Evolutionary conservation across 116 monocot species (phyloP), one percentile per base, ranked within the genome.

Genomic region (Posidonia oceanica): DNA sequence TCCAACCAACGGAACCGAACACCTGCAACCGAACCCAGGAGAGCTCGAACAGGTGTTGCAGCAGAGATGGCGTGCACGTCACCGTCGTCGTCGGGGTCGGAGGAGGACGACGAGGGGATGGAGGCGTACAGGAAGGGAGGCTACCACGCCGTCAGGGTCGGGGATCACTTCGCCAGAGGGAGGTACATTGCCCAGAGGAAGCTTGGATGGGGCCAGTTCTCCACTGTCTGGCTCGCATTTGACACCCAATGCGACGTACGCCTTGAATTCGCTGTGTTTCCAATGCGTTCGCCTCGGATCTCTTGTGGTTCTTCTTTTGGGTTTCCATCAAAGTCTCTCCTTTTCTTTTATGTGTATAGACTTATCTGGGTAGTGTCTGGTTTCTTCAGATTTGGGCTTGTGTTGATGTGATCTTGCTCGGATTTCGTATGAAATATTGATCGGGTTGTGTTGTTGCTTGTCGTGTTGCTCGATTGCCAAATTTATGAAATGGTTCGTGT

Each of bases 151-250:
- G 92, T 92, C 29, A 52, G 88, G 39, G 57, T 74, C 17, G 92
- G 86, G 22, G 88, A 92, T 67, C 73, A 68, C 51, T 93, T 93
- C 77, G 70, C 42, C 59, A 71, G 74, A 5, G 84, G 86, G 20
- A 75, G 94, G 20, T 89, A 94, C 74, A 74, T 94, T 57, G 83
- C 89, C 6, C 93, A 94, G 79, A 59, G 83, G 61, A 89, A 94
- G 75, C 87, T 94, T 59, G 94, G 94, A 0, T 94, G 94, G 94
- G 94, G 94, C 3, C 70, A 94, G 63, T 94, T 94, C 83, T 94
- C 94, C 72, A 90, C 83, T 75, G 94, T 94, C 70, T 94, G 94
- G 94, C 90, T 94, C 68, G 90, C 90, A 70, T 94, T 72, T 78
- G 90, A 94, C 76, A 80, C 82, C 64, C 72, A 67, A 51, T 68